Conservation (phyloP, 352 stramenopile genomes). For the Pythium myriotylum region DNA sequence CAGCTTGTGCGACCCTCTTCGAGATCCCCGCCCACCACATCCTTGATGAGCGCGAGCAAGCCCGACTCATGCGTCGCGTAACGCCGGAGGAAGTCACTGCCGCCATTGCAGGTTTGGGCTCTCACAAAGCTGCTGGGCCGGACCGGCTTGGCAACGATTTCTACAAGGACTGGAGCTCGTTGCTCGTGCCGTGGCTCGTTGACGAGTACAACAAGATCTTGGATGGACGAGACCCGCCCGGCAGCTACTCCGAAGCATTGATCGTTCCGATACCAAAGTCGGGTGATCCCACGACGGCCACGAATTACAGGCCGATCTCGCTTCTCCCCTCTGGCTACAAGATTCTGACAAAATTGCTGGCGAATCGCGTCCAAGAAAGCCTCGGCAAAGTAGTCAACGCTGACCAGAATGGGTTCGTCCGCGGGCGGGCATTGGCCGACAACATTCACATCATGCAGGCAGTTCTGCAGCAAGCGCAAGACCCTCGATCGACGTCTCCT, state of each 20-base stretch:
- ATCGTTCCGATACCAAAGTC: conserved; percentile 30
- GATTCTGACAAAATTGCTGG: conserved; percentile 25
- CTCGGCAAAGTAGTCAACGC: conserved; percentile 11
- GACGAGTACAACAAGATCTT: conserved; percentile 13
- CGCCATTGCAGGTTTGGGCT: not conserved
- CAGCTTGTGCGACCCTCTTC: too few relatives aligned
- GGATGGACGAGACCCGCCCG: not conserved
- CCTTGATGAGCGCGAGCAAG: too few relatives aligned
- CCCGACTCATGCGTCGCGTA: too few relatives aligned
- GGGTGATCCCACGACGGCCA: conserved; percentile 16
- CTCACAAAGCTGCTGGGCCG: conserved; percentile 6
- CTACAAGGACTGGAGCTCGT: not conserved
- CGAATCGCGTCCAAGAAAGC: not conserved
- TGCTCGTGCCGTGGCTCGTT: not conserved
- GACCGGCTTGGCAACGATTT: conserved; percentile 26
- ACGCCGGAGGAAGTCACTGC: too few relatives aligned
- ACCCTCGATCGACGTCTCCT: too few relatives aligned
- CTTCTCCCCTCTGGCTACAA: conserved; percentile 35
- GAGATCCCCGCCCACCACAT: too few relatives aligned
- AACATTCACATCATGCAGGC: conserved; percentile 20
- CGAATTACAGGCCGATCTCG: conserved; percentile 31
- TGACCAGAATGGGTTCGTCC: conserved; percentile 33
- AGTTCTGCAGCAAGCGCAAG: conserved; percentile 7
- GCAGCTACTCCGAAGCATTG: not conserved
- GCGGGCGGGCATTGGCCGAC: conserved; percentile 1